Evolutionary conservation across 768 basidiomycete genomes (phyloP), one percentile per base, ranked within the genome.

Genomic region (Tylopilus cervinicoccineus): DNA sequence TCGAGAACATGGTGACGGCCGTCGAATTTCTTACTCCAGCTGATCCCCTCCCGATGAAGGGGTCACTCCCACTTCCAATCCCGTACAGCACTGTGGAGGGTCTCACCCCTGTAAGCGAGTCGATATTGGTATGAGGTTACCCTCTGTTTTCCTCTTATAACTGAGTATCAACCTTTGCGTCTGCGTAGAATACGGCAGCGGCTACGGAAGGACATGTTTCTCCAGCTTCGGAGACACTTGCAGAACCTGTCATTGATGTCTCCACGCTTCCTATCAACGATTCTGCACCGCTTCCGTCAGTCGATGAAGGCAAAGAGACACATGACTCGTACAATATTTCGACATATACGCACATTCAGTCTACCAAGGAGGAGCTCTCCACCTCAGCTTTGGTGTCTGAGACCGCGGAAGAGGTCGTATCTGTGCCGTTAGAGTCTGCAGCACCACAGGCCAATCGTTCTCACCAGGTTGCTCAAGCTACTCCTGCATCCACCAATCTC

Each of bases 211-310:
- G 53, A 12, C 27, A 45, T 14, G 11, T 52, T n/a, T 37, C 48
- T 23, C 50, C 52, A 6, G 17, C 39, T 42, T 48, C 44, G 20
- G 42, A 48, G 37, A 22, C 38, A n/a, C 31, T 27, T 13, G n/a
- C 28, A 32, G 40, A 36, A 17, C 29, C 16, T 26, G 34, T 51
- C 52, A 17, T 32, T 6, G 53, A 67, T 11, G 39, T 53, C 13
- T 28, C 65, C 50, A 69, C 72, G 37, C 60, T 73, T 5, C 72
- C 74, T 13, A 71, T 75, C 39, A 73, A 72, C 47, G 71, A 76
- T 23, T 46, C 61, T 41, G 29, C 41, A 3, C 52, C 55, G 16
- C 47, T 40, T 40, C 49, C 46, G 33, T 39, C 31, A 1, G 45
- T 41, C 39, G 33, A 53, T 34, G 63, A 50, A 41, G 45, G 39